phyloP scores from a whole-genome alignment of 2,329 filamentous ascomycete genomes.

The Hypoxylon rubiginosum region DNA sequence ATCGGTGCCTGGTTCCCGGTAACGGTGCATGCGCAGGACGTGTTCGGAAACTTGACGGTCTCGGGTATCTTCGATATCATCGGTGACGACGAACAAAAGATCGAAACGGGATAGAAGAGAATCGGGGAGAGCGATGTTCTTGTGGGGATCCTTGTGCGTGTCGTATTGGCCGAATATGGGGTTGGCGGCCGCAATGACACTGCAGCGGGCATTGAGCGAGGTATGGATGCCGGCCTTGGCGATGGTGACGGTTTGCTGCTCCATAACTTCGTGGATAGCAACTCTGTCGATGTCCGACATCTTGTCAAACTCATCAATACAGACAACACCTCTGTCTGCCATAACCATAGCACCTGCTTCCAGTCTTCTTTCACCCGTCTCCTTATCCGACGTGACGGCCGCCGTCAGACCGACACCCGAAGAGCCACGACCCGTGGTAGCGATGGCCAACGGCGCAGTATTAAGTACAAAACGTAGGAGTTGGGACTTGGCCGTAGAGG shows the following conservation, averaged over 20 bases:
- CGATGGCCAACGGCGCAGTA: constrained; percentile 95
- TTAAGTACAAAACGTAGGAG: constrained; percentile 96
- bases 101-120: constrained; percentile 98
- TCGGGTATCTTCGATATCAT: constrained; percentile 94
- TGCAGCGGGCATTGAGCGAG: constrained; percentile 95
- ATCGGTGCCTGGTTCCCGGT: constrained; percentile 91
- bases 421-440: constrained; percentile 95
- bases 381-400: constrained; percentile 95
- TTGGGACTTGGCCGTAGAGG: constrained; percentile 98
- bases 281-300: constrained; percentile 99
- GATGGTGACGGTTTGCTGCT: constrained; percentile 99
- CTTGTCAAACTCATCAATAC: constrained; percentile 99
- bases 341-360: constrained; percentile 99
- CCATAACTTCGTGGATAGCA: constrained; percentile 99
- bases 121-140: constrained; percentile 97
- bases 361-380: constrained; percentile 93
- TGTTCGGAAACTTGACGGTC: constrained; percentile 96
- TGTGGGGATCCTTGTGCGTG: constrained; percentile 97
- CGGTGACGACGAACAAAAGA: constrained; percentile 95
- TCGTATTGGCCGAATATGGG: constrained; percentile 99
- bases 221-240: constrained; percentile 99
- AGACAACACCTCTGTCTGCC: constrained; percentile 95
- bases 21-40: constrained; percentile 96
- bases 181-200: constrained; percentile 95
- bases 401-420: constrained; percentile 98